Evolutionary conservation across 768 basidiomycete species (phyloP), one percentile per base, ranked within the genome.

Genomic region (Boletus patriciae): DNA sequence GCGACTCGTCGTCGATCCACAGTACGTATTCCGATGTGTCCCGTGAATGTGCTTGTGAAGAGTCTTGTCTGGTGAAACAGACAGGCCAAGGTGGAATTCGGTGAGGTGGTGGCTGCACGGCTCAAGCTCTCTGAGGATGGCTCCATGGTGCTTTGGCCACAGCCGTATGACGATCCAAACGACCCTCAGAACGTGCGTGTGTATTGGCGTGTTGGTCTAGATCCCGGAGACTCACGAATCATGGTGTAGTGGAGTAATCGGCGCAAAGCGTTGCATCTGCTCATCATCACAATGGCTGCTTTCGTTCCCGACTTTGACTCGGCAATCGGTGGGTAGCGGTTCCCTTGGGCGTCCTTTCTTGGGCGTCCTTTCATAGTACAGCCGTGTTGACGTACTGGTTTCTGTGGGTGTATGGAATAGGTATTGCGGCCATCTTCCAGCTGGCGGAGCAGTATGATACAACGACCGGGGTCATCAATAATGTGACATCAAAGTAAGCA

Each of bases 1-100:
- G 11, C 76, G 85, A 19, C 70, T 87, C 41, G 81, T 87, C 49
- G 73, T 87, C 13, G 84, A 87, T 66, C 84, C 85, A 13, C 70
- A 75, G 85, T 84, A 55, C 21, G 82, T 76, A 33, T 33, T 21
- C 9, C 11, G 3, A 6, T 19, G 5, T 8, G 10, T 25, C 29
- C 2, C 15, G 37, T 18, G 29, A 21, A 29, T n/a, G 18, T 8
- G 12, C 16, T 18, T 15, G 18, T 7, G 16, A 16, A 33, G n/a
- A n/a, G 3, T 25, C 25, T 58, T 21, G 45, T 29, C 8, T 16
- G 46, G 8, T 50, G 4, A 41, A 27, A 51, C 40, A 80, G 78
- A 31, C 79, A 81, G 60, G 82, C 83, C 8, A 70, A 66, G 47
- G 61, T 77, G 50, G 80, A 81, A 63, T 82, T 82, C 46, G 83